These are phyloP conservation scores for Petasospora fabianii DNA, from an alignment of 1,139 yeast genomes.

Conservation along the genomic window DNA sequence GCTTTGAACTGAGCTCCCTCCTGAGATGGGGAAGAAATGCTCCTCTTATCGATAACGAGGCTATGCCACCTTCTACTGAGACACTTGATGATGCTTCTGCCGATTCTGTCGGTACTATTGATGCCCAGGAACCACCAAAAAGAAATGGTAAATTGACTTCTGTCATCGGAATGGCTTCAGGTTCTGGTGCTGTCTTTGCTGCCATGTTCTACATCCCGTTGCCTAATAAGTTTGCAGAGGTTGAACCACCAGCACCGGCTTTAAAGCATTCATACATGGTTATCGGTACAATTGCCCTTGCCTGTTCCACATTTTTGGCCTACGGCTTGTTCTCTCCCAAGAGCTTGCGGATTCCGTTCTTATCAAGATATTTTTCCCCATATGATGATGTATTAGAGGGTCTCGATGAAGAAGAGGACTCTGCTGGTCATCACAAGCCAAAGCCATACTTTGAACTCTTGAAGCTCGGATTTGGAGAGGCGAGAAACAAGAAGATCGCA, in stretches of 20 bases:
- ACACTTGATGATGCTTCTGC: constrained; percentile 3
- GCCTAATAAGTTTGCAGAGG: constrained; percentile 36
- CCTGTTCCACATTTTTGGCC: constrained; percentile 37
- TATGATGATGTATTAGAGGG: constrained; percentile 26
- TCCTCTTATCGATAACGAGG: constrained; percentile 9
- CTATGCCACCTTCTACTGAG: not conserved
- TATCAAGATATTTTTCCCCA: constrained; percentile 22
- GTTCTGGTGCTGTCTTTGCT: constrained; percentile 64
- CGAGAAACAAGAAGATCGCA: constrained; percentile 34
- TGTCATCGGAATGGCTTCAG: constrained; percentile 58
- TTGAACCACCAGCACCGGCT: constrained; percentile 42
- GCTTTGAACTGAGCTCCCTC: constrained; percentile 24
- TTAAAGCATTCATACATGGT: constrained; percentile 46
- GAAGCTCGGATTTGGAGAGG: constrained; percentile 42
- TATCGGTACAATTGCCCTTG: constrained; percentile 43
- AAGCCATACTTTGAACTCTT: constrained; percentile 39
- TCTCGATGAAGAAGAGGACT: constrained; percentile 23
- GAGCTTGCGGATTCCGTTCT: constrained; percentile 29
- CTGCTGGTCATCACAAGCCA: constrained; percentile 13
- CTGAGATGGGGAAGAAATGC: constrained; percentile 13
- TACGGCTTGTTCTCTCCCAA: constrained; percentile 47
- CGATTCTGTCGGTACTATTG: constrained; percentile 41
- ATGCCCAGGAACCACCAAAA: constrained; percentile 63
- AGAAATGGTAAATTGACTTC: constrained; percentile 58
- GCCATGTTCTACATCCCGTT: constrained; percentile 46